Evolutionary conservation across 2,329 filamentous ascomycete genomes (phyloP), one percentile per base, ranked within the genome.

Genomic region (Fusarium equiseti): DNA sequence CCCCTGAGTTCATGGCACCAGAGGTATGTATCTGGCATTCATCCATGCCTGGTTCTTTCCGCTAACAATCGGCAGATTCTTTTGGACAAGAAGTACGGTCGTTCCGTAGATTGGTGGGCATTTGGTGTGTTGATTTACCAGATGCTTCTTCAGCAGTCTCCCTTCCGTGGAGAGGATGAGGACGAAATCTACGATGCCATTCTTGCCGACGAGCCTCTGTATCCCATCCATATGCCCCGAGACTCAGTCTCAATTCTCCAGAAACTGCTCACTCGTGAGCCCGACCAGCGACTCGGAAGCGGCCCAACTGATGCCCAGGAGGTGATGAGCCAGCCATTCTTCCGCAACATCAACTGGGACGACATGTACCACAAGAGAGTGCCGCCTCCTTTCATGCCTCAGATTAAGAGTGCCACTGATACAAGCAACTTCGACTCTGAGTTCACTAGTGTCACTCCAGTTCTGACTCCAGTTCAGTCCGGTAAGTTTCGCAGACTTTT

Each of bases 371-470:
- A 98, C 83, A 99, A 98, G 89, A 89, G 94, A 38, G 90, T 98
- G 22, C 88, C 90, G 56, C 92, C 96, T 57, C 96, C 96, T 1
- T 98, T 98, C 84, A 82, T 95, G 81, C 96, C 96, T 20, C 89
- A 89, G 40, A 97, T 99, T 76, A 96, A 92, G 82, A 97, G 89
- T 79, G 89, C 95, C 11, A 98, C 96, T 45, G 96, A 99, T 83
- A 99, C 96, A n/a, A 98, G 95, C 86, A 99, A 99, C 84, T 99
- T 99, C 81, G 96, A 99, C 80, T 94, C 93, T 49, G 96, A 99
- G 80, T 99, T 99, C 79, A 99, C 96, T 2, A 98, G 95, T 78
- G 96, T 99, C 58, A 99, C 96, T 44, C 96, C 96, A 2, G 96
- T 99, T 62, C 87, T 99, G 73, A 99, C 96, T 31, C 96, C 96